Conservation (phyloP, 139 green algal species). For the Closterium sp. region DNA sequence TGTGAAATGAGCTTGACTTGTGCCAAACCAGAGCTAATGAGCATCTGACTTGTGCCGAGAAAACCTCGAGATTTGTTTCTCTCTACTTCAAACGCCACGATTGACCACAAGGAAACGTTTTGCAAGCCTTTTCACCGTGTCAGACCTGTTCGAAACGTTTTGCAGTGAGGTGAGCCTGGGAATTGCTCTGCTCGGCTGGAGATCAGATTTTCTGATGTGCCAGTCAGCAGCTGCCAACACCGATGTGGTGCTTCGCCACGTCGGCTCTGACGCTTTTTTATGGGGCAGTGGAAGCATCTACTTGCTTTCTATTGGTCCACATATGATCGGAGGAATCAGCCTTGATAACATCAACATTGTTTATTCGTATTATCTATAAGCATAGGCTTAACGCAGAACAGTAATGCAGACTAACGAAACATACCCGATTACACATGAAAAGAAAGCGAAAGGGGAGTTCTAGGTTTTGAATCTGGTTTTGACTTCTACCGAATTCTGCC, state of each 20-base stretch:
- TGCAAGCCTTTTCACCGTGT: not conserved
- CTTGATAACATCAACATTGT: too few species aligned
- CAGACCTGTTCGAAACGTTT: too few species aligned
- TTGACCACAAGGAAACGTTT: not conserved
- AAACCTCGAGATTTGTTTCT: not conserved
- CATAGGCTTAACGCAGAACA: too few species aligned
- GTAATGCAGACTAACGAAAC: too few species aligned
- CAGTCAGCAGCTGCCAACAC: not conserved
- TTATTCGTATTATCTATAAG: too few species aligned
- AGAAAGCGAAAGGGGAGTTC: too few species aligned
- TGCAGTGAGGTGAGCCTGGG: not conserved
- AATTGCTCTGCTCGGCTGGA: not conserved
- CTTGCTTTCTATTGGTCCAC: not conserved
- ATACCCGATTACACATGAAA: too few species aligned
- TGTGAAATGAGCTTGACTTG: too few species aligned
- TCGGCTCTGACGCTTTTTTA: not conserved
- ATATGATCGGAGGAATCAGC: not conserved
- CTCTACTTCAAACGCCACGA: not conserved
- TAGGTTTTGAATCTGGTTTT: not conserved
- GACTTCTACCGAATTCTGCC: too few species aligned
- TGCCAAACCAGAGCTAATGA: too few species aligned
- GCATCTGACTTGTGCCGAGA: too few species aligned
- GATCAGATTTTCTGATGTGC: not conserved
- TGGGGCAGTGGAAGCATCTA: not conserved
- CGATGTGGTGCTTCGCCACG: not conserved